phyloP scores from a whole-genome alignment of 768 basidiomycete genomes.

The Trametes elegans region DNA sequence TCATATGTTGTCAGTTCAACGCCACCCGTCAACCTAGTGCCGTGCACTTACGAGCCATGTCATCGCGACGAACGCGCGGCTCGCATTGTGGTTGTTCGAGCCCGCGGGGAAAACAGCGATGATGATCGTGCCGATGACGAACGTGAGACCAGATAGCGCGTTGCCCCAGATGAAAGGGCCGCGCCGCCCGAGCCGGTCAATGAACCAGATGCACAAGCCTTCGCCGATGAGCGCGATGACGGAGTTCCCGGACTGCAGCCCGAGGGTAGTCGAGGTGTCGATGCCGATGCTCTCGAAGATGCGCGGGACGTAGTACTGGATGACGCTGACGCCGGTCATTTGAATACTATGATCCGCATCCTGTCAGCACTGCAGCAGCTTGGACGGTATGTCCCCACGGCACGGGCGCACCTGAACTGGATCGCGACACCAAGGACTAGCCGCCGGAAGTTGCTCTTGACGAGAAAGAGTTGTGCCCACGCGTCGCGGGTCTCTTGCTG shows the following conservation, averaged over 20 bases:
- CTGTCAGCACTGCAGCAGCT: no score
- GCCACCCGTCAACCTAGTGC: background rate
- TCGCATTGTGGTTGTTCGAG: conserved; percentile 21
- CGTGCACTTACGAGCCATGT: conserved; percentile 24
- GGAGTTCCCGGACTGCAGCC: conserved; percentile 54
- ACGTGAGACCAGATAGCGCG: conserved; percentile 24
- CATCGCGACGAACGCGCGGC: conserved; percentile 27
- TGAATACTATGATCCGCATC: no score
- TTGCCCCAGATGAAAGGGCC: conserved; percentile 25
- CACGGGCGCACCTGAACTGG: conserved; percentile 19
- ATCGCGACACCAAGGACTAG: conserved; percentile 39
- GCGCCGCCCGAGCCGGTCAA: conserved; percentile 26
- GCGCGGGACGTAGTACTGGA: conserved; percentile 31
- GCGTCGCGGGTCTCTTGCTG: conserved; percentile 22
- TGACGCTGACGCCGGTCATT: conserved; percentile 57
- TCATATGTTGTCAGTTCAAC: background rate
- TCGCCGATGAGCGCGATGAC: conserved; percentile 54
- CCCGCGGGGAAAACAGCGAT: conserved; percentile 25
- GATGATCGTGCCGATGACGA: conserved; percentile 26
- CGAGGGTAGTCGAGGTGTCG: conserved; percentile 35
- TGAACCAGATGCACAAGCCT: conserved; percentile 28
- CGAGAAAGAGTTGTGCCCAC: conserved; percentile 41
- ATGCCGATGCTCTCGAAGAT: conserved; percentile 23
- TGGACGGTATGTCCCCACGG: no score
- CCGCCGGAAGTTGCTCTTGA: conserved; percentile 46